A percentile compares a stretch with the other conserved stretches of the same genome.
Evolutionary conservation across 345 rosid genomes (phyloP).

Genomic region (Raphanus sativus): DNA sequence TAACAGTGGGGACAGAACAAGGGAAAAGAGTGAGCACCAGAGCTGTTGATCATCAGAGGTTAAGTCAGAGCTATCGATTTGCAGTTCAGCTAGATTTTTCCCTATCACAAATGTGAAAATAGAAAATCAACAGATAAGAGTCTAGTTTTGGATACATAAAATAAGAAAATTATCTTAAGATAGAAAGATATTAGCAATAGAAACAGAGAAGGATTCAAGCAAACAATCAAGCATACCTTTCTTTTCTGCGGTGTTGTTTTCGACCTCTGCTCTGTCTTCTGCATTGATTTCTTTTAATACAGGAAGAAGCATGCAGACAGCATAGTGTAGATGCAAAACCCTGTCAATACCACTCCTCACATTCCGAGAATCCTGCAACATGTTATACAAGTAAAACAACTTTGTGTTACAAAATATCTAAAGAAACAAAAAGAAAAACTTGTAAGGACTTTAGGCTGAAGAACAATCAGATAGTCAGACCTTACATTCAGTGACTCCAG

Average conservation of each 20-base stretch:
- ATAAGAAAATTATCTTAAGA: background rate
- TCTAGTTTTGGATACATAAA: background rate
- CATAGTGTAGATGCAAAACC: background rate
- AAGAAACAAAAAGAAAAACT: background rate
- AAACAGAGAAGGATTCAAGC: background rate
- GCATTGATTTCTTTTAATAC: background rate
- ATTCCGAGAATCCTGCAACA: background rate
- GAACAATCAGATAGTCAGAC: background rate
- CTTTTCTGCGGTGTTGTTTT: background rate
- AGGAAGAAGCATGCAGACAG: background rate
- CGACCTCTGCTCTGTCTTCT: background rate
- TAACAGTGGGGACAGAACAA: background rate
- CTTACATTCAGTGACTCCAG: background rate
- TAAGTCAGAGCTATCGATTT: background rate
- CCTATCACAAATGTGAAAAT: background rate
- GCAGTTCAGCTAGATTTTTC: background rate
- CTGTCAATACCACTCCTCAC: background rate
- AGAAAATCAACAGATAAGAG: background rate
- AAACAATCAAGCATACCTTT: background rate
- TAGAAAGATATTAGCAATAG: background rate
- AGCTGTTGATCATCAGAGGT: background rate
- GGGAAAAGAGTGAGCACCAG: constrained; percentile 50
- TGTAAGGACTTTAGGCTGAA: background rate
- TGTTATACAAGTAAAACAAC: background rate
- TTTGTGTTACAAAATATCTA: background rate